Evolutionary conservation across 2,329 filamentous ascomycete species (phyloP).

Genomic region (Diaporthe sp.): DNA sequence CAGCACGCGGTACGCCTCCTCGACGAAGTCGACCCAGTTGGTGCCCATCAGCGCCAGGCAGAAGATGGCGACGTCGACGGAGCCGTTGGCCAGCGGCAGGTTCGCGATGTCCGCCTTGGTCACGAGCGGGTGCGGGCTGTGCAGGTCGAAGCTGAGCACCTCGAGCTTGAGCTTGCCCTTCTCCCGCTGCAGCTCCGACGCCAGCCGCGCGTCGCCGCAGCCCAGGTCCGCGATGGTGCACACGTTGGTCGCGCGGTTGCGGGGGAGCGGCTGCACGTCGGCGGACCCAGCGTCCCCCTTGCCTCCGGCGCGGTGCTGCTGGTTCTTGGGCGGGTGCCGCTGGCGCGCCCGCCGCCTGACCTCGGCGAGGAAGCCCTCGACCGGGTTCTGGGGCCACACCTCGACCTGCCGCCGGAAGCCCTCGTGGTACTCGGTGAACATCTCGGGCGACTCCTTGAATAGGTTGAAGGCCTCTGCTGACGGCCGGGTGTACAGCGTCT

Average conservation of each 20-base stretch:
- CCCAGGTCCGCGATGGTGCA: constrained; percentile 92
- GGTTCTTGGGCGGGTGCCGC: constrained; percentile 45
- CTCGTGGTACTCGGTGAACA: constrained; percentile 96
- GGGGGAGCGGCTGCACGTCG: constrained; percentile 71
- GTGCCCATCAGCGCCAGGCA: constrained; percentile 98
- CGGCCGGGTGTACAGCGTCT: constrained; percentile 94
- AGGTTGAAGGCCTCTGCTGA: constrained; percentile 86
- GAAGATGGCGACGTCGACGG: constrained; percentile 90
- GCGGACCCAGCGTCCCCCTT: constrained; percentile 40
- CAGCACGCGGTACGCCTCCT: constrained; percentile 93
- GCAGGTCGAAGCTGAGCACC: constrained; percentile 89
- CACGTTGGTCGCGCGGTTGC: constrained; percentile 71
- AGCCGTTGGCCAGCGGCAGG: constrained; percentile 81
- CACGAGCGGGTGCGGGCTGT: constrained; percentile 81
- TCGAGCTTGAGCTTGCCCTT: constrained; percentile 78
- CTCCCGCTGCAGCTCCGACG: constrained; percentile 75
- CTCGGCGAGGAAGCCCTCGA: constrained; percentile 85
- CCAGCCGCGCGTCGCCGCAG: constrained; percentile 90
- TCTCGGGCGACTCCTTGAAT: constrained; percentile 87
- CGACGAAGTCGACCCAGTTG: constrained; percentile 97
- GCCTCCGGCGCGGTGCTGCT: constrained; percentile 47
- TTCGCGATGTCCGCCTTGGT: constrained; percentile 91
- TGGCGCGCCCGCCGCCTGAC: constrained; percentile 78
- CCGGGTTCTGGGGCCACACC: constrained; percentile 96
- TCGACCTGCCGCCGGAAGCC: constrained; percentile 96